Base-by-base conservation (phyloP, 139 green algal species). In the Trebouxia sp. region DNA sequence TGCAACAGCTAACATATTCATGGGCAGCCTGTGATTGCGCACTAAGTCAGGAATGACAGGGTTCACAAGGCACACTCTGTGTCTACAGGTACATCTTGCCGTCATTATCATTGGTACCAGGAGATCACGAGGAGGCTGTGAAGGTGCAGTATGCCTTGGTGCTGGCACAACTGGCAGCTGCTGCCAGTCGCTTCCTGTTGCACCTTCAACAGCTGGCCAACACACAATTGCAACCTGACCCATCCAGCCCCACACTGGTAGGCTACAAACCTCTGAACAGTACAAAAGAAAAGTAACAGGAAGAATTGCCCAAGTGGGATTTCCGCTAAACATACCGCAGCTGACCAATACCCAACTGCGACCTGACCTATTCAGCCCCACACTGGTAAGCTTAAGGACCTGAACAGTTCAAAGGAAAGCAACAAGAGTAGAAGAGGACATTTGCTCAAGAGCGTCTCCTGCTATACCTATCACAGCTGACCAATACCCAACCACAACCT, bases 31-130 rank as follows among this genome's bases (percentile, higher is more conserved):
- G n/a, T n/a, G n/a, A n/a, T n/a, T n/a, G n/a, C n/a, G n/a, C n/a
- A n/a, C n/a, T n/a, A n/a, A n/a, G n/a, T n/a, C n/a, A n/a, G n/a
- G n/a, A n/a, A n/a, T n/a, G n/a, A n/a, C n/a, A n/a, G n/a, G n/a
- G n/a, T n/a, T n/a, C n/a, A n/a, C n/a, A n/a, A n/a, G n/a, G n/a
- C n/a, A n/a, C n/a, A n/a, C n/a, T n/a, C 17, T 80, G 75, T 28
- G 12, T 11, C 39, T 77, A 30, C 66, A 85, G 82, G 51, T 99
- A 98, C 85, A 86, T 99, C 28, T 87, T 99, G 74, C 96, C 96
- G 6, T 92, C 90, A 11, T 84, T 99, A 41, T 95, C 91, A 1
- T 80, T 96, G 66, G 87, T 97, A 43, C 94, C 96, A 20, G 87
- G 86, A 28, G 94, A 98, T 80, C 37, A 75, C 8, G 96, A 98